Evolutionary conservation across 305 asterid genomes (phyloP), one percentile per base, ranked within the genome.

Genomic region (Ajuga reptans): DNA sequence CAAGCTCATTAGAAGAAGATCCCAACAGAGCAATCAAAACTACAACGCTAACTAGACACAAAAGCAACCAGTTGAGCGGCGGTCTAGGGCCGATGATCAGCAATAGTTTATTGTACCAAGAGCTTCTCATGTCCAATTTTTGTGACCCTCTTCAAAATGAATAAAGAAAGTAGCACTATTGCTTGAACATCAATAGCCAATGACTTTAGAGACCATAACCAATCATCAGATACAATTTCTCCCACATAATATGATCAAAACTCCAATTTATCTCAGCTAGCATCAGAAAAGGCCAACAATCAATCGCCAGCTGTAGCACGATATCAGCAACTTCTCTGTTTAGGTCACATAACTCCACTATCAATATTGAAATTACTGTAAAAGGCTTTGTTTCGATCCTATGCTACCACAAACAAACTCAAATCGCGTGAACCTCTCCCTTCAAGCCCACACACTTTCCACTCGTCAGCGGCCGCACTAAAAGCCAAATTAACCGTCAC

Each of bases 121-220:
- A 69, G 84, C 92, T 85, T 91, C 96, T 93, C 97, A 91, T 91
- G 83, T 87, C 91, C 86, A 77, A 74, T 64, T 75, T 63, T 71
- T 73, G 77, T 71, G 69, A 83, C 71, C 78, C 78, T 74, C 81
- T 76, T 68, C 65, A 34, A n/a, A 68, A 61, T 11, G 33, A 70
- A 68, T 60, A 9, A 54, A 53, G 10, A 72, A 42, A 62, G 56
- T 27, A 65, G 67, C n/a, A 37, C 24, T 85, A 83, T 77, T 80
- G 82, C 80, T 80, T 79, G 74, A 75, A 63, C 80, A 68, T 81
- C 75, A 81, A 81, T 63, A 76, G 82, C 89, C 84, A 69, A 59
- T 46, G 74, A 72, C 79, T 75, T 66, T 64, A 72, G 76, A 69
- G 71, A 82, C 78, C 57, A 72, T 41, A 63, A 65, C 73, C 78